Evolutionary conservation across 176 grass and related monocot species (phyloP), one percentile per base, ranked within the genome.

Genomic region (Eleusine coracana): DNA sequence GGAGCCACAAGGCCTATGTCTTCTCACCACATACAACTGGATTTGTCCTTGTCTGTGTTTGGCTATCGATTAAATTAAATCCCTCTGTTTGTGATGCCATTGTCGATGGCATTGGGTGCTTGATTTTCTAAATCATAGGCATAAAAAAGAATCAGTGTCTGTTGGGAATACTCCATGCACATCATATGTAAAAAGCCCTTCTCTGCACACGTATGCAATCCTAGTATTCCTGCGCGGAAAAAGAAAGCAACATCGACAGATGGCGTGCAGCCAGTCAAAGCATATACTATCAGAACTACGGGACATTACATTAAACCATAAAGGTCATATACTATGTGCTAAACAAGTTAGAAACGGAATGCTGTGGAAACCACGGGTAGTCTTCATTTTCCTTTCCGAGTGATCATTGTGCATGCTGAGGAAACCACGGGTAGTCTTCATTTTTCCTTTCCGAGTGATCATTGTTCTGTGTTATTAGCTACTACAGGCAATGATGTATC

Each of bases 1-100:
- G 21, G 60, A 59, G 68, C 66, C 83, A 86, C 83, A 86, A 60
- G 80, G 41, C 88, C 68, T 68, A 74, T 83, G 68, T 28, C 25
- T 6, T 61, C 50, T 78, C 73, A 44, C 60, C 79, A 90, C 88
- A 78, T 83, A 61, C 29, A 60, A 17, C 67, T 67, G 28, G 18
- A 67, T 46, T 78, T 80, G 82, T 85, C 48, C 31, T 59, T 70
- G 17, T 77, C 78, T 41, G 15, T 28, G 78, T 82, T 28, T 54
- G 71, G 37, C 45, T 39, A 36, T 82, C 51, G 45, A 65, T 81
- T 89, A 81, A 9, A 48, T 85, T 48, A 81, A 75, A 62, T 15
- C 75, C 4, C 25, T 11, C 46, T 13, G 20, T 65, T 46, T 51
- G 3, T 52, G 34, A 71, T 73, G 72, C 27, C 59, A 72, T 65